Evolutionary conservation across 768 basidiomycete species (phyloP).

Genomic region (Collybiopsis confluens): DNA sequence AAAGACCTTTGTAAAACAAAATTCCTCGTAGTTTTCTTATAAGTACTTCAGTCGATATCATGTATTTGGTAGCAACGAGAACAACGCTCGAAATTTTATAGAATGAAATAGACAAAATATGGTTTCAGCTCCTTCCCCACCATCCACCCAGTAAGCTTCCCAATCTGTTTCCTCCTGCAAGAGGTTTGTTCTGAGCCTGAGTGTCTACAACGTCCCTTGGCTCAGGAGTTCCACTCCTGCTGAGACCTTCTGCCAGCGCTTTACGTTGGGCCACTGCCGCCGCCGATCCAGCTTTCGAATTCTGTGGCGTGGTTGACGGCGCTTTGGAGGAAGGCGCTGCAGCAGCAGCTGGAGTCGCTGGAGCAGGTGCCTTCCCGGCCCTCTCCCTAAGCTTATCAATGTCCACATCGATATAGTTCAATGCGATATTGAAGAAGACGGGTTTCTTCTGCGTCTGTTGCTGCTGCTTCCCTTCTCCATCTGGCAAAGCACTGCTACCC

Average conservation of each 20-base stretch:
- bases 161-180: conserved; percentile 48
- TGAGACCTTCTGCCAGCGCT: conserved; percentile 46
- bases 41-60: too few relatives aligned
- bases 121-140: conserved; percentile 63
- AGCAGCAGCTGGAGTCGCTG: conserved; percentile 17
- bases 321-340: conserved; percentile 15
- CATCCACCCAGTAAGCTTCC: conserved; percentile 73
- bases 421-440: conserved; percentile 89
- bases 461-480: conserved; percentile 25
- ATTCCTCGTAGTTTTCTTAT: too few relatives aligned
- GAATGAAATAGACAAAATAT: too few relatives aligned
- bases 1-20: too few relatives aligned
- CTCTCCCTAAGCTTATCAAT: conserved; percentile 62
- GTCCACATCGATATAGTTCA: conserved; percentile 87
- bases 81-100: too few relatives aligned
- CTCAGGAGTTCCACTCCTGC: conserved; percentile 43
- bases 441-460: conserved; percentile 73
- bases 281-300: conserved; percentile 18
- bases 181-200: neutral
- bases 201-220: conserved; percentile 18
- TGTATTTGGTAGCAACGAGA: too few relatives aligned
- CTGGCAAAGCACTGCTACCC: conserved; percentile 51
- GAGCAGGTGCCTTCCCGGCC: conserved; percentile 50
- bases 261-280: conserved; percentile 23
- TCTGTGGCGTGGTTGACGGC: neutral